Percentiles rank a stretch among this genome's conserved stretches.
Evolutionary conservation across 2,329 filamentous ascomycete genomes (phyloP).

Genomic region (Ceratocystis lukuohia): DNA sequence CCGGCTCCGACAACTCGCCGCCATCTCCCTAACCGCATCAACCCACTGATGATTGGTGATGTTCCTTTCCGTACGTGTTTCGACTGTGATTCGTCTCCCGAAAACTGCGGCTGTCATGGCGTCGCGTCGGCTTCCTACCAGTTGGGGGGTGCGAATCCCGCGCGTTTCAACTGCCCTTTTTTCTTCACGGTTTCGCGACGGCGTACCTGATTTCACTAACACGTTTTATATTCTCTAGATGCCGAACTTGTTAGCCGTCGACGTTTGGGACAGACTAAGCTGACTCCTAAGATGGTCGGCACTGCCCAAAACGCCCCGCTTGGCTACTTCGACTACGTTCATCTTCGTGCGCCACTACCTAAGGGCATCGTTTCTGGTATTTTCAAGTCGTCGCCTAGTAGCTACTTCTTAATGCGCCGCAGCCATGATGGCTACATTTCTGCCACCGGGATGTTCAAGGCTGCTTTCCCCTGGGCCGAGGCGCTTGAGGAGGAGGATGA

Average conservation of each 20-base stretch:
- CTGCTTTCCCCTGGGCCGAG: slow-evolving; percentile 68
- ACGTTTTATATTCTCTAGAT: slow-evolving; percentile 34
- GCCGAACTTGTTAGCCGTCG: slow-evolving; percentile 66
- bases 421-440: slow-evolving; percentile 75
- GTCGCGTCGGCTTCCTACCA: not conserved
- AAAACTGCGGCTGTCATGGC: not conserved
- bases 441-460: slow-evolving; percentile 86
- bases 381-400: slow-evolving; percentile 77
- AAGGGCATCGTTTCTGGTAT: slow-evolving; percentile 87
- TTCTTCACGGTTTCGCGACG: not conserved
- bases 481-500: slow-evolving; percentile 59
- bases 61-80: slow-evolving; percentile 31
- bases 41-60: slow-evolving; percentile 49
- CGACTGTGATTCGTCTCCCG: not conserved
- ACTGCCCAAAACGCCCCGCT: slow-evolving; percentile 61
- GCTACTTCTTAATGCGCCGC: slow-evolving; percentile 92
- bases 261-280: slow-evolving; percentile 81
- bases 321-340: slow-evolving; percentile 88
- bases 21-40: slow-evolving; percentile 43
- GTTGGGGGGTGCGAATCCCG: not conserved
- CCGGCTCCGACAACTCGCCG: slow-evolving; percentile 25
- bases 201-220: not conserved
- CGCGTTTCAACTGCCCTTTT: not conserved
- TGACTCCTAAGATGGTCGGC: slow-evolving; percentile 68
- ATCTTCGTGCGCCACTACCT: slow-evolving; percentile 81